A percentile compares a stretch with the other conserved stretches of the same genome.
Conservation (phyloP, 192 early-diverging fungal species). For the Podila horticola region DNA sequence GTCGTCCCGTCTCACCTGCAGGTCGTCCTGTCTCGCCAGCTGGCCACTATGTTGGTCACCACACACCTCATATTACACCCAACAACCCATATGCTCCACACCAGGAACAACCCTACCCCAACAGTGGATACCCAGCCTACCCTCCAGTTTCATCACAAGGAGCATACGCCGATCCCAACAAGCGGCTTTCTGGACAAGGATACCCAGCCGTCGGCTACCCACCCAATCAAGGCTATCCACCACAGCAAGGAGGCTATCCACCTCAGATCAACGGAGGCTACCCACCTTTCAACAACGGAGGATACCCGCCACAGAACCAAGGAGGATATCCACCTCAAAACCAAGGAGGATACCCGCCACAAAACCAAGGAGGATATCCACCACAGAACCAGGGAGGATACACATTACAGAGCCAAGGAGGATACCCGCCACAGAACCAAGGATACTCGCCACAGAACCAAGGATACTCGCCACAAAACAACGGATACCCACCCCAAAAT, state of each 20-base stretch:
- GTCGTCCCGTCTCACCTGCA: neutral
- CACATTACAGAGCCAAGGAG: neutral
- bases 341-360: neutral
- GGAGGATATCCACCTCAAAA: neutral
- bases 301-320: neutral
- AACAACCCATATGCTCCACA: neutral
- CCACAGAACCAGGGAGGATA: neutral
- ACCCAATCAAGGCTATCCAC: constrained; percentile 18
- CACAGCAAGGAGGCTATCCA: constrained; percentile 5
- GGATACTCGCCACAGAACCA: neutral
- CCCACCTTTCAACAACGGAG: constrained; percentile 12
- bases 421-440: constrained; percentile 19
- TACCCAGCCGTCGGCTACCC: constrained; percentile 19
- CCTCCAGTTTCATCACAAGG: neutral
- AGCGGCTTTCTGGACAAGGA: constrained; percentile 7
- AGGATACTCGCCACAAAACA: neutral
- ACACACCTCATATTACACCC: neutral
- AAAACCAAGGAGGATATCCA: neutral
- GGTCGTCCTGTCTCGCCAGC: constrained; percentile 27
- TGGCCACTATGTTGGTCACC: constrained; percentile 4
- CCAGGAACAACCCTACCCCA: constrained; percentile 8
- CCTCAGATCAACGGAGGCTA: constrained; percentile 11
- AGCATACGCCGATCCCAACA: neutral
- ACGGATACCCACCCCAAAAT: constrained; percentile 1
- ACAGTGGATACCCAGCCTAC: constrained; percentile 14